Evolutionary conservation across 202 grass and related monocot genomes (phyloP).

Genomic region (Brachypodium distachyon): DNA sequence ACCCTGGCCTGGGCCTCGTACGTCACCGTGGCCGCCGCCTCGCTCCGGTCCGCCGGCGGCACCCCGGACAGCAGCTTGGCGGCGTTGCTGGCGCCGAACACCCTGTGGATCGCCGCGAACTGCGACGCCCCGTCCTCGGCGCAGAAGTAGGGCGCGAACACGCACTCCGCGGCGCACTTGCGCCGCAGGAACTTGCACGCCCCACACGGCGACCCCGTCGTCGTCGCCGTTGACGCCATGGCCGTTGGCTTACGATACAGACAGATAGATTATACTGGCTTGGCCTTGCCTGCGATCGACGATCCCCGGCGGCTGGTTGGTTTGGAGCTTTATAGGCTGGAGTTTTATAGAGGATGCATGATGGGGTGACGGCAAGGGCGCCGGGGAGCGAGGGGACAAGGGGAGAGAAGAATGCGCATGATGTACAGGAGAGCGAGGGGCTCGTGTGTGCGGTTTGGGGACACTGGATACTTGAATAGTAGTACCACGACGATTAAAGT

Average conservation of each 20-base stretch:
- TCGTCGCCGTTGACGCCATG: conserved; percentile 22
- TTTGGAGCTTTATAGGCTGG: not conserved
- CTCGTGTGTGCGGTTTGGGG: conserved; percentile 15
- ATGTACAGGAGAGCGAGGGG: conserved; percentile 28
- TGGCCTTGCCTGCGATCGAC: too few relatives aligned
- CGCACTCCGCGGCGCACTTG: conserved; percentile 67
- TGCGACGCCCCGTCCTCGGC: conserved; percentile 69
- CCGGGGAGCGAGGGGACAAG: conserved; percentile 31
- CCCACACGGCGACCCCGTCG: conserved; percentile 66
- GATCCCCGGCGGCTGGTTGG: too few relatives aligned
- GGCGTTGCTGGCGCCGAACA: conserved; percentile 91
- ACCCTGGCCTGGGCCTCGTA: conserved; percentile 81
- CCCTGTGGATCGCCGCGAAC: conserved; percentile 88
- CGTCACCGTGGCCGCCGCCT: conserved; percentile 73
- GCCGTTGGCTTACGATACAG: too few relatives aligned
- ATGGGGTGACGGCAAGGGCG: not conserved
- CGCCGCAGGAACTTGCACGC: conserved; percentile 91
- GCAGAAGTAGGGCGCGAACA: conserved; percentile 88
- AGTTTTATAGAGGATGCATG: conserved; percentile 32
- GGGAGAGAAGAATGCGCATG: conserved; percentile 35
- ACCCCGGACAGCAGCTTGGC: conserved; percentile 85
- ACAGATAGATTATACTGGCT: too few relatives aligned
- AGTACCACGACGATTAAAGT: too few relatives aligned
- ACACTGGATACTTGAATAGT: not conserved
- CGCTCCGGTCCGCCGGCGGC: conserved; percentile 47